Percentiles rank a stretch among this genome's conserved stretches.
These are phyloP conservation scores for Strobilomyces dryophilus DNA, from an alignment of 768 basidiomycete species.

Conservation along the genomic window DNA sequence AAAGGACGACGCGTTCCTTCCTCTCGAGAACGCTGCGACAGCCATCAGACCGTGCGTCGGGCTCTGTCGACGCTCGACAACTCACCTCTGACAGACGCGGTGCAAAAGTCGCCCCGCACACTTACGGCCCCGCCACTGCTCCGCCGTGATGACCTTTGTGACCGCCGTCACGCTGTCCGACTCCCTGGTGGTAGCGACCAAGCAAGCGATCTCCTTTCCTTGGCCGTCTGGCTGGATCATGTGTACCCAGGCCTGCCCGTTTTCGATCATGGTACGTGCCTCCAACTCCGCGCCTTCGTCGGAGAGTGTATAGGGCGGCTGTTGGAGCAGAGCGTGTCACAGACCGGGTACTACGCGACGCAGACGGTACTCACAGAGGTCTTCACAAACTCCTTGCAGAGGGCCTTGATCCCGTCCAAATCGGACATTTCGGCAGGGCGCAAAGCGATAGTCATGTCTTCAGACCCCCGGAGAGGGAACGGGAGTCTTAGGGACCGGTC, in stretches of 20 bases:
- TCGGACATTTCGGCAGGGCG: conserved; percentile 33
- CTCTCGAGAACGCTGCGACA: conserved; percentile 17
- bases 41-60: background rate
- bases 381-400: conserved; percentile 53
- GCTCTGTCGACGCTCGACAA: conserved; percentile 15
- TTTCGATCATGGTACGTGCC: conserved; percentile 44
- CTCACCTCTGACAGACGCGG: conserved; percentile 51
- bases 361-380: conserved; percentile 48
- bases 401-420: conserved; percentile 31
- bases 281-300: conserved; percentile 41
- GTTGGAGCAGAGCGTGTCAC: background rate
- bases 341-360: background rate
- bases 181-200: conserved; percentile 63
- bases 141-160: conserved; percentile 67
- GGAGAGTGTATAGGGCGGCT: conserved; percentile 58
- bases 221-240: conserved; percentile 27
- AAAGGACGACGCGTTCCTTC: conserved; percentile 45
- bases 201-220: conserved; percentile 48
- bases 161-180: conserved; percentile 54
- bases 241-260: conserved; percentile 58
- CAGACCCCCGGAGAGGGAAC: background rate
- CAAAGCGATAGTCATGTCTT: conserved; percentile 22
- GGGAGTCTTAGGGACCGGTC: background rate
- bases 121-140: conserved; percentile 44
- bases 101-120: conserved; percentile 61